A percentile compares a stretch with the other conserved stretches of the same genome.
Evolutionary conservation across 1,284 basidiomycete genomes (phyloP).

Genomic region (Pisolithus thermaeus): DNA sequence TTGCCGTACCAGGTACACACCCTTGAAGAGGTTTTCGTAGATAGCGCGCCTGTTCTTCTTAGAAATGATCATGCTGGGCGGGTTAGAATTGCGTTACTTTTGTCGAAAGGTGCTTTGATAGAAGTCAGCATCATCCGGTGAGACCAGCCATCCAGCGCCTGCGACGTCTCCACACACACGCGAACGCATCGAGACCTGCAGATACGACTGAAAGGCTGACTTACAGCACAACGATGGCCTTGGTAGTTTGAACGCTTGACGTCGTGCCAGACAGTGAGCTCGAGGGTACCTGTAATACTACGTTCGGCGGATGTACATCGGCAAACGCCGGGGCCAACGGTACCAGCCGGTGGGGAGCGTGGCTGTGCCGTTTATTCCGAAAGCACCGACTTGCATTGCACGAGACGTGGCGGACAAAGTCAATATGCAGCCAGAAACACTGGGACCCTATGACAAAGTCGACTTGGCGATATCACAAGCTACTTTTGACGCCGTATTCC

Average conservation of each 20-base stretch:
- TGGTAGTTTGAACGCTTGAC: not conserved
- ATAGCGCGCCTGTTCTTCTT: conserved; percentile 82
- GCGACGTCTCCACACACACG: too few relatives aligned
- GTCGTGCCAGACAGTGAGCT: not conserved
- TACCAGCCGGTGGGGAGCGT: too few relatives aligned
- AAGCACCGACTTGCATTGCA: too few relatives aligned
- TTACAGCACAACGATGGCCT: too few relatives aligned
- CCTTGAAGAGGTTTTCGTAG: conserved; percentile 99
- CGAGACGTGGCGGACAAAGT: too few relatives aligned
- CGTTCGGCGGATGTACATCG: too few relatives aligned
- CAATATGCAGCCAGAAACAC: too few relatives aligned
- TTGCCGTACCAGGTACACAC: conserved; percentile 37
- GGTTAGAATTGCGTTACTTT: conserved; percentile 28
- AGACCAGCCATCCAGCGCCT: not conserved
- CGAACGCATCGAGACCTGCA: too few relatives aligned
- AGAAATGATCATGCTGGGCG: conserved; percentile 79
- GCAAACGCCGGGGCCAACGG: too few relatives aligned
- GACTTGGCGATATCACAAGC: not conserved
- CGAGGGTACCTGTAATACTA: not conserved
- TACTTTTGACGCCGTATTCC: conserved; percentile 11
- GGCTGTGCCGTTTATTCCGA: too few relatives aligned
- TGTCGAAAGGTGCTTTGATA: conserved; percentile 35
- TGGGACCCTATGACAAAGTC: not conserved
- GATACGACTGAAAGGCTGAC: too few relatives aligned
- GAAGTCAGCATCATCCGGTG: conserved; percentile 3